These are phyloP conservation scores for Cytospora piceae DNA, from an alignment of 2,329 filamentous ascomycete species.

Conservation along the genomic window DNA sequence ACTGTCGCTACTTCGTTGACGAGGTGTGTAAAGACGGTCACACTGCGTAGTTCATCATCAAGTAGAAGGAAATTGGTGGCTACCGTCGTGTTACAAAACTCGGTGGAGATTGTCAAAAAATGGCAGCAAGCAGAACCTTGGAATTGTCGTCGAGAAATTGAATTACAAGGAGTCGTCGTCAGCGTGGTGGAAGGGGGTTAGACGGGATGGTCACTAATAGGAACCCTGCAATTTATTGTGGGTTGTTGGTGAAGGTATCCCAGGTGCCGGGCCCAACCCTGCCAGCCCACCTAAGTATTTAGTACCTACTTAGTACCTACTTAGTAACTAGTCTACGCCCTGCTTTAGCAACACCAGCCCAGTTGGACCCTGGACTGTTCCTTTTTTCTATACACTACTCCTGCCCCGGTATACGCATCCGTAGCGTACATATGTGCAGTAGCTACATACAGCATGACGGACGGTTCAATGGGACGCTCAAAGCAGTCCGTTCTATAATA, in stretches of 20 bases:
- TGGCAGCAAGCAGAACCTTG: not conserved
- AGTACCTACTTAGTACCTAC: too few species aligned
- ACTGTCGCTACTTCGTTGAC: constrained; percentile 2
- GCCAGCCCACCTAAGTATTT: not conserved
- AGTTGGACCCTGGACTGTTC: too few species aligned
- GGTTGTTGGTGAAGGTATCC: not conserved
- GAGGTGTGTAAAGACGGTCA: not conserved
- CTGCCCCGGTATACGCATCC: too few species aligned
- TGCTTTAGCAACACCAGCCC: too few species aligned
- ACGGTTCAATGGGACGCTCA: too few species aligned
- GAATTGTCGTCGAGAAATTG: not conserved
- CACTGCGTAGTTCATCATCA: not conserved
- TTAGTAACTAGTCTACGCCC: too few species aligned
- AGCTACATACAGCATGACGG: too few species aligned
- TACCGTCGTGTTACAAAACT: not conserved
- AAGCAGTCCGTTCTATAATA: too few species aligned
- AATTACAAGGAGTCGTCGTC: not conserved
- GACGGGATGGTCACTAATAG: not conserved
- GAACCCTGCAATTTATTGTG: not conserved
- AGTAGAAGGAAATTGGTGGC: not conserved
- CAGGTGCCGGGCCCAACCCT: not conserved
- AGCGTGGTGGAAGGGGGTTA: not conserved
- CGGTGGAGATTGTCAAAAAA: not conserved
- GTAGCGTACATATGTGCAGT: too few species aligned
- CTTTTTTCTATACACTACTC: too few species aligned